A percentile compares a stretch with the other conserved stretches of the same genome.
Evolutionary conservation across 2,329 filamentous ascomycete species (phyloP).

Genomic region (Pseudogymnoascus sp.): DNA sequence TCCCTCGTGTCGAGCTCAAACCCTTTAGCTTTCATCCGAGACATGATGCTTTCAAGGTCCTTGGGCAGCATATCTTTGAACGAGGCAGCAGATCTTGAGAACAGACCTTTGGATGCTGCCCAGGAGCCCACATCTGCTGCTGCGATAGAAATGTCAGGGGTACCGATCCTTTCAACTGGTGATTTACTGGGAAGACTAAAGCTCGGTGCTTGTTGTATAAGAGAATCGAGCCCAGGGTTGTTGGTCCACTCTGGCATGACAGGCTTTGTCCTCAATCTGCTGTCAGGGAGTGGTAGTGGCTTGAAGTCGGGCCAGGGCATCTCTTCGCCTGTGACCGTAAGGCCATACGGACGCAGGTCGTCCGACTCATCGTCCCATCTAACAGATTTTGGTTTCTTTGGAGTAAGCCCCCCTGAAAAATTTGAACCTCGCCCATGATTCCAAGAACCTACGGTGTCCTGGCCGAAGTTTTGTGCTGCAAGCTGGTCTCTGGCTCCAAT

Average conservation of each 20-base stretch:
- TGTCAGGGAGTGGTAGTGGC: background rate
- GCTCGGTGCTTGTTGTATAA: background rate
- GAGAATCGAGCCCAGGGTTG: conserved; percentile 7
- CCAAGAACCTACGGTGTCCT: background rate
- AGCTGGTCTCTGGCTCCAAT: background rate
- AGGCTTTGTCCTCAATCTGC: background rate
- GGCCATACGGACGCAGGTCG: background rate
- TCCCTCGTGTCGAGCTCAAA: background rate
- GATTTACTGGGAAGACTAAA: background rate
- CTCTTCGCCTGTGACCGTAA: conserved; percentile 1
- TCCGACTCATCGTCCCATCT: background rate
- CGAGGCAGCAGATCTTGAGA: background rate
- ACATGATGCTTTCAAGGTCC: conserved; percentile 28
- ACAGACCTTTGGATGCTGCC: background rate
- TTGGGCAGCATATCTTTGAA: conserved; percentile 29
- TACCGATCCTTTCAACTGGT: background rate
- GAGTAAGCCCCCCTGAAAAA: conserved; percentile 2
- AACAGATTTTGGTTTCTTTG: background rate
- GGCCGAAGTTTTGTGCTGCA: background rate
- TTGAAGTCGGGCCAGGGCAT: conserved; percentile 9
- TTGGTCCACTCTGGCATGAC: conserved; percentile 9
- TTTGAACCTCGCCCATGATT: conserved; percentile 4
- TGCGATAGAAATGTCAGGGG: background rate
- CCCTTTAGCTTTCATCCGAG: conserved; percentile 22
- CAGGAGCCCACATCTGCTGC: background rate